Evolutionary conservation across 805 yeast genomes (phyloP).

Genomic region (Ogataea chonburiensis): DNA sequence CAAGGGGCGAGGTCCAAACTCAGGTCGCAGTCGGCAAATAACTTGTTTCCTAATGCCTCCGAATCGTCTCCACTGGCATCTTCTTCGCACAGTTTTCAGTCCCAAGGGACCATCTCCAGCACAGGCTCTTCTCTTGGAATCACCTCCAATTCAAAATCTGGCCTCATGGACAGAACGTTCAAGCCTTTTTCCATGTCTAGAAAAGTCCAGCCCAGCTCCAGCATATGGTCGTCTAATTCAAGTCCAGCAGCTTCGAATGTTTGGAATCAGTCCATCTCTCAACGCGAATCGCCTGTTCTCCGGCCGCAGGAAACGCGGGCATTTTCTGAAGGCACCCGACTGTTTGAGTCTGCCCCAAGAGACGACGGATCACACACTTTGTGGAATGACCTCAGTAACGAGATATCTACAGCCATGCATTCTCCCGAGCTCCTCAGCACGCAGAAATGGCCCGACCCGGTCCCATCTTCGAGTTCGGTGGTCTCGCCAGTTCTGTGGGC

Average conservation of each 20-base stretch:
- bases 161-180: conserved; percentile 13
- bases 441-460: conserved; percentile 4
- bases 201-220: conserved; percentile 9
- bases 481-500: conserved; percentile 31
- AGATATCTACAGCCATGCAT: conserved; percentile 10
- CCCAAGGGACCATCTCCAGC: conserved; percentile 1
- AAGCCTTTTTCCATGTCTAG: conserved; percentile 13
- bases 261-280: conserved; percentile 9
- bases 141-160: conserved; percentile 5
- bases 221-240: conserved; percentile 8
- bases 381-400: conserved; percentile 22
- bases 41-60: conserved; percentile 23
- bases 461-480: conserved; percentile 15
- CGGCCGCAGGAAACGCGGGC: conserved; percentile 7
- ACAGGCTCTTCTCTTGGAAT: conserved; percentile 5
- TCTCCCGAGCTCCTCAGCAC: conserved; percentile 5
- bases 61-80: conserved; percentile 10
- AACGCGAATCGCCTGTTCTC: conserved; percentile 8
- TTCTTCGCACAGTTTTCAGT: conserved; percentile 3
- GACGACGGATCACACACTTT: conserved; percentile 4
- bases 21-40: conserved; percentile 31
- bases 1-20: conserved; percentile 21
- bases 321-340: conserved; percentile 10
- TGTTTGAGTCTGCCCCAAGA: neutral
- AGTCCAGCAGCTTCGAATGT: conserved; percentile 9